Evolutionary conservation across 345 rosid species (phyloP).

Genomic region (Geranium brycei): DNA sequence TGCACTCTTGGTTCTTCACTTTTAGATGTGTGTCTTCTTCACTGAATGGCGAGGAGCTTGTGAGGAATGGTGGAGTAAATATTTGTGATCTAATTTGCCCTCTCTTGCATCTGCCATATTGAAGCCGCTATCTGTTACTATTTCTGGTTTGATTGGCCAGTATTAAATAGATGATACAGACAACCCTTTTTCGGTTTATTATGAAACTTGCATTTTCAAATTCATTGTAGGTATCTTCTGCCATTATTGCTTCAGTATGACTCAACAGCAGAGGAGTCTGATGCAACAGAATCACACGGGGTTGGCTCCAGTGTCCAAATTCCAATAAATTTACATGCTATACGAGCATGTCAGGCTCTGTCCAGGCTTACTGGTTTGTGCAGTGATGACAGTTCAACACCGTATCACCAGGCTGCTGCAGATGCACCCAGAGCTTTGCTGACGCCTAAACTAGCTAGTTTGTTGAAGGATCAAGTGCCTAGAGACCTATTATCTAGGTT

Average conservation of each 20-base stretch:
- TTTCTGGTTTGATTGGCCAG: neutral
- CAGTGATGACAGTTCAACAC: constrained; percentile 41
- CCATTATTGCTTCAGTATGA: constrained; percentile 94
- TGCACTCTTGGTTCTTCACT: neutral
- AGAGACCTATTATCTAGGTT: constrained; percentile 75
- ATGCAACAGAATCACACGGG: constrained; percentile 59
- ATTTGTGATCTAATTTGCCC: neutral
- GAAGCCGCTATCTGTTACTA: neutral
- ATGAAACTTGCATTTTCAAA: neutral
- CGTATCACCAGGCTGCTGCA: constrained; percentile 63
- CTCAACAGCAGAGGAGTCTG: constrained; percentile 91
- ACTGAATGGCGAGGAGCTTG: constrained; percentile 96
- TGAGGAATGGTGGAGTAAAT: constrained; percentile 87
- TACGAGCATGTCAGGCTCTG: constrained; percentile 78
- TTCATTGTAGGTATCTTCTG: constrained; percentile 61
- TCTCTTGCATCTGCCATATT: neutral
- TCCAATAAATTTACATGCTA: constrained; percentile 87
- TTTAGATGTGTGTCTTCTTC: constrained; percentile 90
- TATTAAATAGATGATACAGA: neutral
- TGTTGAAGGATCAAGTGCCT: constrained; percentile 65
- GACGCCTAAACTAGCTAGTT: constrained; percentile 88
- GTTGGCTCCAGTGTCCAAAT: constrained; percentile 96
- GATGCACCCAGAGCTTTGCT: constrained; percentile 60
- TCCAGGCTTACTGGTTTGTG: constrained; percentile 85
- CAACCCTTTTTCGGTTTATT: neutral